These are phyloP conservation scores for Fragilaria radians DNA, from an alignment of 108 stramenopile genomes.

Conservation along the genomic window DNA sequence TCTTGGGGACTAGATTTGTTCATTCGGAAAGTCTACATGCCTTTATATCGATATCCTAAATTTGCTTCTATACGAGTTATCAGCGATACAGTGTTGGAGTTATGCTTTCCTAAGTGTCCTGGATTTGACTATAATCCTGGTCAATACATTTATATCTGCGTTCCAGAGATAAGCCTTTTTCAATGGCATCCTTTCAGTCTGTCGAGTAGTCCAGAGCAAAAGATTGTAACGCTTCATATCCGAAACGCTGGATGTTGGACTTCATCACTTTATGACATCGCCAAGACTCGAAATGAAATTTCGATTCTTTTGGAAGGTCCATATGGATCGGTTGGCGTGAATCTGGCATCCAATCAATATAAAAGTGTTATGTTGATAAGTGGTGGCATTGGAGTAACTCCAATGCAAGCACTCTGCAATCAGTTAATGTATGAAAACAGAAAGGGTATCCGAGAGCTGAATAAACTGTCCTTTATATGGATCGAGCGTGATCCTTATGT, in stretches of 20 bases:
- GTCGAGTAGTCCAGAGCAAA: constrained; percentile 10
- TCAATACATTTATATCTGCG: constrained; percentile 32
- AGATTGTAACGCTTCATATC: constrained; percentile 29
- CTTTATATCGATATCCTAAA: constrained; percentile 19
- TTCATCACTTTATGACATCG: constrained; percentile 19
- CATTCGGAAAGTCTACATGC: constrained; percentile 31
- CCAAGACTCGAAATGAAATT: constrained; percentile 10
- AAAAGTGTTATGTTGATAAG: constrained; percentile 30
- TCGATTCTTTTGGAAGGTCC: constrained; percentile 43
- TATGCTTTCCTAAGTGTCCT: constrained; percentile 22
- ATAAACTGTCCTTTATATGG: constrained; percentile 33
- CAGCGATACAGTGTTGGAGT: constrained; percentile 25
- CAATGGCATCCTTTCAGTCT: constrained; percentile 39
- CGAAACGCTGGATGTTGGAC: constrained; percentile 40
- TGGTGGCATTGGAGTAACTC: constrained; percentile 49
- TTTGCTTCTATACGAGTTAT: constrained; percentile 12
- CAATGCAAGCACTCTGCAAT: constrained; percentile 17
- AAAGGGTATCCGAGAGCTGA: constrained; percentile 14
- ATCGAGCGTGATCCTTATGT: constrained; percentile 17
- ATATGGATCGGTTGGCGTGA: constrained; percentile 30
- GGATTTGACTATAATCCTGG: constrained; percentile 42
- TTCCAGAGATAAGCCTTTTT: constrained; percentile 17
- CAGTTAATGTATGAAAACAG: constrained; percentile 26
- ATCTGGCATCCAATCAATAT: constrained; percentile 25
- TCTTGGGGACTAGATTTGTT: constrained; percentile 26